Evolutionary conservation across 495 filamentous ascomycete genomes (phyloP).

Genomic region (Penicillium ochrochloron): DNA sequence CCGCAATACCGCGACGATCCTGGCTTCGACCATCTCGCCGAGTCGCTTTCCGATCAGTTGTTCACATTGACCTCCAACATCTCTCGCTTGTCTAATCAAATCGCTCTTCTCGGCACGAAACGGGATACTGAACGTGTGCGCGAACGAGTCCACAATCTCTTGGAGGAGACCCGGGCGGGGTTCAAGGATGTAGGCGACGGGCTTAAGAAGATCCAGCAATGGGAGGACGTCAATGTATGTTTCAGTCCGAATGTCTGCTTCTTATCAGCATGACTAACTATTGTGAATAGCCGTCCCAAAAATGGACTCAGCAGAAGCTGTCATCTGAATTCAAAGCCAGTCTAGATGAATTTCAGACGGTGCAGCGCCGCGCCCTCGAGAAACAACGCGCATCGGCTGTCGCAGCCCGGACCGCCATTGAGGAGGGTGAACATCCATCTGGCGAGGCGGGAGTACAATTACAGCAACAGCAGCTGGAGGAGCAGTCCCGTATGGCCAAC

Average conservation of each 20-base stretch:
- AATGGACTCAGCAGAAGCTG: conserved; percentile 93
- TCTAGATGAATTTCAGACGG: conserved; percentile 84
- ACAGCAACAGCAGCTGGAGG: conserved; percentile 72
- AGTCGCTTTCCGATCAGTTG: conserved; percentile 80
- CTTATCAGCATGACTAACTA: conserved; percentile 4
- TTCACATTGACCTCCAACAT: conserved; percentile 88
- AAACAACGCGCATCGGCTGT: conserved; percentile 87
- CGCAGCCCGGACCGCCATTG: conserved; percentile 75
- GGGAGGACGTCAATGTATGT: conserved; percentile 91
- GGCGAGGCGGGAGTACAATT: conserved; percentile 49
- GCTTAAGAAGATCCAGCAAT: conserved; percentile 86
- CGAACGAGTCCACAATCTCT: conserved; percentile 81
- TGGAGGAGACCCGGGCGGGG: conserved; percentile 80
- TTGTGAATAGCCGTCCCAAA: conserved; percentile 73
- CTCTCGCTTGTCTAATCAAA: conserved; percentile 75
- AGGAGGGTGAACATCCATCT: conserved; percentile 52
- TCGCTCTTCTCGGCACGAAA: conserved; percentile 83
- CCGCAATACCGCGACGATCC: conserved; percentile 82
- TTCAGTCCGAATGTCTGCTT: not conserved
- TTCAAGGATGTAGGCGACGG: conserved; percentile 95
- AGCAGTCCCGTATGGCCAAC: conserved; percentile 79
- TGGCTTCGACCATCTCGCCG: conserved; percentile 82
- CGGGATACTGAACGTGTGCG: conserved; percentile 89
- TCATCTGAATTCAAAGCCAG: conserved; percentile 88
- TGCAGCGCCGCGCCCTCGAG: conserved; percentile 87